Evolutionary conservation across 345 rosid genomes (phyloP), one percentile per base, ranked within the genome.

Genomic region (Lenwebbia sp.): DNA sequence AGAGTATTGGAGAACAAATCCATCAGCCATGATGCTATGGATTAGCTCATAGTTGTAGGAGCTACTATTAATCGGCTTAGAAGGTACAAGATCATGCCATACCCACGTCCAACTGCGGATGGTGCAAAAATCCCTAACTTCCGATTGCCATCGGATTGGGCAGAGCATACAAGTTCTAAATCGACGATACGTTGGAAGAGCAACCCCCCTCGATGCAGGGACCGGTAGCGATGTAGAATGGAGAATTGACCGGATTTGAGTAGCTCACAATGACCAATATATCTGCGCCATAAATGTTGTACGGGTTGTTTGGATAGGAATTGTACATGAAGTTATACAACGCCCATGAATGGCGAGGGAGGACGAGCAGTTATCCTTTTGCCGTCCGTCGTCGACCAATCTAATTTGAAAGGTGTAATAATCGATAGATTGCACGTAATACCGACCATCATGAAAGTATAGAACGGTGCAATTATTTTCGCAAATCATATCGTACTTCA

Each of bases 91-190:
- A 12, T 13, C 14, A 2, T 51, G 53, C 14, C 6, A 56, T 1
- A 5, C 5, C 53, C 53, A 11, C 0, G 17, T n/a, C 70, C 70
- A 2, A 7, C 15, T n/a, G 2, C 33, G 13, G 14, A 58, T n/a
- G 70, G 21, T 28, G 74, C 74, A 60, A 60, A 60, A 60, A 7
- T 28, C 21, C 74, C 1, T 14, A 0, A 28, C 21, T 0, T 28
- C 19, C 10, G 2, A n/a, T 5, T 5, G 37, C 19, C 0, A 0
- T 0, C 12, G 19, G 37, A 60, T 2, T 3, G 37, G 13, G 2
- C 70, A 60, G 12, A 60, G 21, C 10, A 13, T 60, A 60, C 10
- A 28, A 60, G 74, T 60, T 28, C 74, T 40, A 6, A 28, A 13
- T 60, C 1, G 0, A 28, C 3, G 74, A 60, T 13, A 10, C 3